These are phyloP conservation scores for Boechera divaricarpa DNA, from an alignment of 345 rosid genomes.

Conservation along the genomic window DNA sequence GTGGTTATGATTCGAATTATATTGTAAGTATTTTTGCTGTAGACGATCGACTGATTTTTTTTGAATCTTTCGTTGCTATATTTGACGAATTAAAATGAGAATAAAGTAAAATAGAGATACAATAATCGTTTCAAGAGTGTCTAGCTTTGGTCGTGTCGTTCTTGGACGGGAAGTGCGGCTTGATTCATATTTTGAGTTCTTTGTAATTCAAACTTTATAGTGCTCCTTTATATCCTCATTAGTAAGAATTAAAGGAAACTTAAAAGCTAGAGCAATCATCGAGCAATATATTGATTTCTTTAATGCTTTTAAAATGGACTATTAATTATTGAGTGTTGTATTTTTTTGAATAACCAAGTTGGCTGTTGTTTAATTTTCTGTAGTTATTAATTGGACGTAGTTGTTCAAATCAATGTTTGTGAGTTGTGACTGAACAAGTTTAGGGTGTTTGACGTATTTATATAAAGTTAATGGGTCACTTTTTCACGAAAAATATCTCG, in stretches of 20 bases:
- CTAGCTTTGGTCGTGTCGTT: slow-evolving; percentile 34
- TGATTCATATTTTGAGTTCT: slow-evolving; percentile 24
- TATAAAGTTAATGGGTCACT: background rate
- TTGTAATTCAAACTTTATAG: slow-evolving; percentile 25
- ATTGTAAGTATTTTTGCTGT: background rate
- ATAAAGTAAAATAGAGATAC: slow-evolving; percentile 1
- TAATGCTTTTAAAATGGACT: background rate
- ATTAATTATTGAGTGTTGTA: background rate
- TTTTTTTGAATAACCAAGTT: slow-evolving; percentile 1
- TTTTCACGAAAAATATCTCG: background rate
- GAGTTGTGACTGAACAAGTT: background rate
- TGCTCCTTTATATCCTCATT: slow-evolving; percentile 23
- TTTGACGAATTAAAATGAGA: slow-evolving; percentile 29
- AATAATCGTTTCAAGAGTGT: background rate
- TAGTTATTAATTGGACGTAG: background rate
- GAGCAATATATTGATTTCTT: slow-evolving; percentile 2
- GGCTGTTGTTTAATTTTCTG: too few relatives aligned
- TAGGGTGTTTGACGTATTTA: background rate
- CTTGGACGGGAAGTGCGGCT: slow-evolving; percentile 35
- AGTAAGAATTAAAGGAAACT: slow-evolving; percentile 19
- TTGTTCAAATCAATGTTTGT: background rate
- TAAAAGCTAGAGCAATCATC: slow-evolving; percentile 35
- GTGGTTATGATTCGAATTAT: background rate
- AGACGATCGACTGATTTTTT: background rate
- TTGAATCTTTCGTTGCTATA: background rate